A percentile compares a stretch with the other conserved stretches of the same genome.
phyloP scores from a whole-genome alignment of 805 yeast genomes.

The Pichia rugopelliculosa region DNA sequence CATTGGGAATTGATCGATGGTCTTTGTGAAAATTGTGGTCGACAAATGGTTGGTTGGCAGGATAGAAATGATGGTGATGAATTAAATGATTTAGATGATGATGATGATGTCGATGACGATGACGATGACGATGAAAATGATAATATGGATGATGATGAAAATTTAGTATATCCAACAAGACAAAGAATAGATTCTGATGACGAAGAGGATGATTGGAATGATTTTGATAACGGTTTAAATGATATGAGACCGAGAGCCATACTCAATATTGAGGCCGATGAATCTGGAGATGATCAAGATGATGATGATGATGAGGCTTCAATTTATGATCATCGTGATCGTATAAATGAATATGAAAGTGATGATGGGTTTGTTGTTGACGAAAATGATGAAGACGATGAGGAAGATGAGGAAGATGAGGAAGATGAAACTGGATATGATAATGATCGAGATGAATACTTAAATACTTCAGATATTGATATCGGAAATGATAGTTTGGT shows the following conservation, averaged over 20 bases:
- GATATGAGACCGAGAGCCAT: not conserved
- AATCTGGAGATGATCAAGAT: slow-evolving; percentile 4
- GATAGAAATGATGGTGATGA: slow-evolving; percentile 12
- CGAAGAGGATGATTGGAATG: slow-evolving; percentile 5
- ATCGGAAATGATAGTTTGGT: slow-evolving; percentile 2
- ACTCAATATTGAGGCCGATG: not conserved
- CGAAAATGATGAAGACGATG: slow-evolving; percentile 9
- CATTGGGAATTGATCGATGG: slow-evolving; percentile 74
- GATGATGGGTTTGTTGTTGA: slow-evolving; percentile 14
- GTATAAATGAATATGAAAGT: slow-evolving; percentile 7
- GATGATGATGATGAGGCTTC: slow-evolving; percentile 1
- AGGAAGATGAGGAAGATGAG: slow-evolving; percentile 3
- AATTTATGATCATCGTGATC: slow-evolving; percentile 1
- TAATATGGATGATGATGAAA: not conserved
- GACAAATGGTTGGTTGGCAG: slow-evolving; percentile 32
- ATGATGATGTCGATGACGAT: slow-evolving; percentile 6
- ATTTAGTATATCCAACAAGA: not conserved
- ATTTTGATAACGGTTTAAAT: slow-evolving; percentile 9
- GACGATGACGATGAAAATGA: slow-evolving; percentile 5
- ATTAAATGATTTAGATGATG: slow-evolving; percentile 8
- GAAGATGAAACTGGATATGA: not conserved
- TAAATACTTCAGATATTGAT: slow-evolving; percentile 9
- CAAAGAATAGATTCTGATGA: slow-evolving; percentile 1
- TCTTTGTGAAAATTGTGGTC: slow-evolving; percentile 62
- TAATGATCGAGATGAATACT: not conserved